These are phyloP conservation scores for Coccinonectria pachysandricola DNA, from an alignment of 2,329 filamentous ascomycete species.

Conservation along the genomic window DNA sequence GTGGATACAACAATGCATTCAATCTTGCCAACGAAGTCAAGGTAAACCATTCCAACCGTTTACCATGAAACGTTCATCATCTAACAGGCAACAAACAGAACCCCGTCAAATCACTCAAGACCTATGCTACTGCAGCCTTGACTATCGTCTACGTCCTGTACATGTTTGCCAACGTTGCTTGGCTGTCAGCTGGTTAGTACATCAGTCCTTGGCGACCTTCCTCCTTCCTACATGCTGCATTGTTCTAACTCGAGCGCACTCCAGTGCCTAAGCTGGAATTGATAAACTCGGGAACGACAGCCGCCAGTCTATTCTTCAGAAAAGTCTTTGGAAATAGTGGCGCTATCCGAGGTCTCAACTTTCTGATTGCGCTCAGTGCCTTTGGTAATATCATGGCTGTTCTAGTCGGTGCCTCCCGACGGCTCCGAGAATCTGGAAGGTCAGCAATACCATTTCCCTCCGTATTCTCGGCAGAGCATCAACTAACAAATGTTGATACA, in stretches of 20 bases:
- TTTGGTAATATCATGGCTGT: conserved; percentile 49
- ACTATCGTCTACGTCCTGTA: conserved; percentile 4
- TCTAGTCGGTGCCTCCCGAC: conserved; percentile 42
- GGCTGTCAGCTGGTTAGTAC: conserved; percentile 3
- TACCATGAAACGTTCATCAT: too few relatives aligned
- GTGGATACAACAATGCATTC: conserved; percentile 48
- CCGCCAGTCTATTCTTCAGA: conserved; percentile 48
- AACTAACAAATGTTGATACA: conserved; percentile 7
- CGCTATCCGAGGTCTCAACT: conserved; percentile 43
- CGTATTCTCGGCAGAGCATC: neutral
- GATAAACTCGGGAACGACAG: conserved; percentile 37
- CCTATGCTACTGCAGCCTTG: conserved; percentile 4
- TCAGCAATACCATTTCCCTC: conserved; percentile 6
- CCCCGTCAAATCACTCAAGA: conserved; percentile 4
- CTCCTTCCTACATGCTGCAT: neutral
- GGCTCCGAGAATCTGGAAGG: conserved; percentile 49
- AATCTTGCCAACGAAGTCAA: conserved; percentile 43
- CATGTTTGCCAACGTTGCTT: conserved; percentile 5
- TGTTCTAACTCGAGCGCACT: neutral
- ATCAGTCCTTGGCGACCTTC: neutral
- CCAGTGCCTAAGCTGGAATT: conserved; percentile 37
- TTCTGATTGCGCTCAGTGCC: conserved; percentile 45
- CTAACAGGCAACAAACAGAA: too few relatives aligned
- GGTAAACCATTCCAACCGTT: too few relatives aligned
- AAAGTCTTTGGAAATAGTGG: conserved; percentile 41